Conservation (phyloP, 164 flowering plant genomes). For the Vitis vinifera region DNA sequence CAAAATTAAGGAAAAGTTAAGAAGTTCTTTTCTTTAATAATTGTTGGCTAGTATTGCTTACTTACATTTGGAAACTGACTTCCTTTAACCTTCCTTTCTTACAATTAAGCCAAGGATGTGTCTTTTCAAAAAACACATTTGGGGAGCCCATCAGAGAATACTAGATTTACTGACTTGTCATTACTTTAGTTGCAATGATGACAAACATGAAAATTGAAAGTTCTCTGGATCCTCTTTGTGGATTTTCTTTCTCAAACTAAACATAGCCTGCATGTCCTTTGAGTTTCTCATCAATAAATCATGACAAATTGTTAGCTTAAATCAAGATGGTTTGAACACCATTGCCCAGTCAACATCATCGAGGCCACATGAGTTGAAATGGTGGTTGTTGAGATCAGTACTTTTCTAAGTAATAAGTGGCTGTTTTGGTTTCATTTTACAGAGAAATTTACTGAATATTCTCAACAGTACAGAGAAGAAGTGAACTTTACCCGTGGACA, state of each 20-base stretch:
- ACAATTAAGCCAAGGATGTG: too few relatives aligned
- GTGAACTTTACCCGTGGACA: constrained; percentile 25
- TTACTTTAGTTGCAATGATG: not conserved
- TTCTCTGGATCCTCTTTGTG: not conserved
- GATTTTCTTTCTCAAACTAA: not conserved
- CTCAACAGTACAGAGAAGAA: constrained; percentile 32
- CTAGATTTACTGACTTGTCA: not conserved
- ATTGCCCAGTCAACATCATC: not conserved
- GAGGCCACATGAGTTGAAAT: not conserved
- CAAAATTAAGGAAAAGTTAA: too few relatives aligned
- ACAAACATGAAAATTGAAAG: not conserved
- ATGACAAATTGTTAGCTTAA: not conserved
- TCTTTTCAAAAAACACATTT: too few relatives aligned
- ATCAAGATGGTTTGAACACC: not conserved
- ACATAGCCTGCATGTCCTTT: not conserved
- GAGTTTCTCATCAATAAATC: not conserved
- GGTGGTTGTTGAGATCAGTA: not conserved
- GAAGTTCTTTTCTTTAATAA: too few relatives aligned
- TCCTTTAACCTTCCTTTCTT: too few relatives aligned
- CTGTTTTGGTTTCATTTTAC: constrained; percentile 19
- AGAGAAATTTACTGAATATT: constrained; percentile 34
- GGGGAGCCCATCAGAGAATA: too few relatives aligned
- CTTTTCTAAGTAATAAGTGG: not conserved
- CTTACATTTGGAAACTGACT: too few relatives aligned
- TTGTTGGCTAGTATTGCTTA: too few relatives aligned